phyloP scores from a whole-genome alignment of 2,329 filamentous ascomycete genomes.

The Chrysoporthe deuterocubensis region DNA sequence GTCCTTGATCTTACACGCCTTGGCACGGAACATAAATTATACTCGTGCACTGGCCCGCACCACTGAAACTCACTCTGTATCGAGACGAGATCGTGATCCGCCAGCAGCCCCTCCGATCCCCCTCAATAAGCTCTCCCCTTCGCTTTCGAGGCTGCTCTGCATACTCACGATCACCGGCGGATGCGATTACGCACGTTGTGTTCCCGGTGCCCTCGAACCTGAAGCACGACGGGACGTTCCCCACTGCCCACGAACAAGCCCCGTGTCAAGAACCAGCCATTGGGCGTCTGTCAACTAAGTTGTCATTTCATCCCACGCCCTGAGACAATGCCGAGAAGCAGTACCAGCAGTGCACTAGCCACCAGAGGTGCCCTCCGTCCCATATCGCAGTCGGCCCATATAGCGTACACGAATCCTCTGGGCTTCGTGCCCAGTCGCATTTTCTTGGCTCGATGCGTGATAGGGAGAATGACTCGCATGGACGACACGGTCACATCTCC shows the following conservation, averaged over 20 bases:
- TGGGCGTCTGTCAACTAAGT: constrained; percentile 1
- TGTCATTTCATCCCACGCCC: constrained; percentile 6
- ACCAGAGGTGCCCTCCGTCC: constrained; percentile 8
- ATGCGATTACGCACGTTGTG: no score
- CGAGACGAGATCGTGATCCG: constrained; percentile 13
- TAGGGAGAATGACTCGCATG: constrained; percentile 10
- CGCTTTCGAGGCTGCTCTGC: no score
- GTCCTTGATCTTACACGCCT: constrained; percentile 14
- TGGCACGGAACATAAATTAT: not conserved
- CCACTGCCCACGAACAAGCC: constrained; percentile 16
- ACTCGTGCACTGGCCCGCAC: constrained; percentile 8
- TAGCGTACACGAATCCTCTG: not conserved
- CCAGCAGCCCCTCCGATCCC: not conserved
- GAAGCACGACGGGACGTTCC: constrained; percentile 5
- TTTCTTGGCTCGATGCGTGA: not conserved
- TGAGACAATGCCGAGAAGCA: not conserved
- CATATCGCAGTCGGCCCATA: constrained; percentile 5
- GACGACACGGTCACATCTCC: constrained; percentile 23
- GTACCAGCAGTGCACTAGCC: constrained; percentile 1
- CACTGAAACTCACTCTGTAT: constrained; percentile 15
- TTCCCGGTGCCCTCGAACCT: no score
- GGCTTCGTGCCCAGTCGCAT: not conserved
- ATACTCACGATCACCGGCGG: no score
- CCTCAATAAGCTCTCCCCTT: constrained; percentile 14
- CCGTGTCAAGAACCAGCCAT: not conserved